Percentiles rank a stretch among this genome's conserved stretches.
phyloP scores from a whole-genome alignment of 441 rosid species.

The Metrosideros polymorpha region DNA sequence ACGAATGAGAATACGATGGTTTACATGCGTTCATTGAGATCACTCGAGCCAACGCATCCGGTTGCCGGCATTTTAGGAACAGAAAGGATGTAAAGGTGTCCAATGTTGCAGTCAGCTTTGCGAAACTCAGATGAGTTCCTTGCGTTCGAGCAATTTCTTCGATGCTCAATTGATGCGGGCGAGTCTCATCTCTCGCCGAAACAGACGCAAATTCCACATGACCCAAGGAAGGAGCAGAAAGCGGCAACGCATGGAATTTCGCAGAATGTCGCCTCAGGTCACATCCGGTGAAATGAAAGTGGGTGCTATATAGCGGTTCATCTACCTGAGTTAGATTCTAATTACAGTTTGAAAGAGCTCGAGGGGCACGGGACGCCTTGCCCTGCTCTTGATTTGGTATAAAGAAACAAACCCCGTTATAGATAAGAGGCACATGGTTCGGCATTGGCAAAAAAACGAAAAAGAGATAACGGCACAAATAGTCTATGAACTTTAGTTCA shows the following conservation, averaged over 20 bases:
- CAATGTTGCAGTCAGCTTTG: not conserved
- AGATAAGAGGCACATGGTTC: not conserved
- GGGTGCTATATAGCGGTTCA: not conserved
- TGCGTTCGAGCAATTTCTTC: not conserved
- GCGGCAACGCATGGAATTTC: not conserved
- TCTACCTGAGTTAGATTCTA: no score
- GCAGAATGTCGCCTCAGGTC: not conserved
- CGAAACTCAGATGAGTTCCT: not conserved
- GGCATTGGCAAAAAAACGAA: not conserved
- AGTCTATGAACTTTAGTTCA: fast-evolving
- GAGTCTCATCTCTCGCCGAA: not conserved
- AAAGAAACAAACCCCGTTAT: not conserved
- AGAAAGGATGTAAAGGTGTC: not conserved
- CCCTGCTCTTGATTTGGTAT: not conserved
- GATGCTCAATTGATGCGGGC: not conserved
- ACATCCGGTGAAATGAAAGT: not conserved
- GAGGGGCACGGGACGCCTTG: not conserved
- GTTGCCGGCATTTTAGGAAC: not conserved
- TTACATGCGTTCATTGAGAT: not conserved
- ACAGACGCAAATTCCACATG: not conserved
- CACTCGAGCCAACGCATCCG: not conserved
- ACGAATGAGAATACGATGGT: no score
- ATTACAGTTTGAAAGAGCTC: no score
- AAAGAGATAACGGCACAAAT: not conserved
- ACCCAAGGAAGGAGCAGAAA: not conserved